A percentile compares a stretch with the other conserved stretches of the same genome.
phyloP scores from a whole-genome alignment of 2,329 filamentous ascomycete species.

The Fusarium graminum region DNA sequence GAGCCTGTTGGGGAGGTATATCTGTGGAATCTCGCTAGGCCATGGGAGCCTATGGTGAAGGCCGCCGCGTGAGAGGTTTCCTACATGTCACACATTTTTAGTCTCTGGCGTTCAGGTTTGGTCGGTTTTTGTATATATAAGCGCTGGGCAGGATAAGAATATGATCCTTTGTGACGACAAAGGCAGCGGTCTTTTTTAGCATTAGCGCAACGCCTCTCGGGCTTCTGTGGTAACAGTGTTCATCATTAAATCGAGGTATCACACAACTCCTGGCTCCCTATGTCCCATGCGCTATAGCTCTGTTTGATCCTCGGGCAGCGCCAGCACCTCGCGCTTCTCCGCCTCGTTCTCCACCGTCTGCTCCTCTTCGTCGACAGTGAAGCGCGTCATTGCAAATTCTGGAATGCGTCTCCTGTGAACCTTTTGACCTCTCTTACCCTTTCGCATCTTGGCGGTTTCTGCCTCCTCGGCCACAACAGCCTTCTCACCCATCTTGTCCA shows the following conservation, averaged over 20 bases:
- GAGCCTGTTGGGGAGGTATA: constrained; percentile 55
- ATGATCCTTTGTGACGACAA: constrained; percentile 20
- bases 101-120: constrained; percentile 30
- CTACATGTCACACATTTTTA: constrained; percentile 13
- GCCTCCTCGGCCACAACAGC: constrained; percentile 62
- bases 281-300: constrained; percentile 36
- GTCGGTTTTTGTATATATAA: constrained; percentile 28
- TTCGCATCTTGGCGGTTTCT: constrained; percentile 56
- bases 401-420: constrained; percentile 57
- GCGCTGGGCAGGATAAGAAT: constrained; percentile 8
- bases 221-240: constrained; percentile 40
- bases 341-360: constrained; percentile 42
- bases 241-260: constrained; percentile 51
- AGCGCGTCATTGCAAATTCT: constrained; percentile 70
- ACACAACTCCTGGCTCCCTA: constrained; percentile 49
- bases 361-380: constrained; percentile 62
- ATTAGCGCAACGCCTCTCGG: constrained; percentile 34
- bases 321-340: constrained; percentile 43
- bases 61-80: constrained; percentile 50
- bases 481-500: constrained; percentile 75
- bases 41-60: constrained; percentile 61
- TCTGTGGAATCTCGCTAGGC: constrained; percentile 57
- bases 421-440: constrained; percentile 53
- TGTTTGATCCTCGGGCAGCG: constrained; percentile 46
- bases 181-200: constrained; percentile 30